These are phyloP conservation scores for Elasticomyces elasticus DNA, from an alignment of 495 filamentous ascomycete species.

Conservation along the genomic window DNA sequence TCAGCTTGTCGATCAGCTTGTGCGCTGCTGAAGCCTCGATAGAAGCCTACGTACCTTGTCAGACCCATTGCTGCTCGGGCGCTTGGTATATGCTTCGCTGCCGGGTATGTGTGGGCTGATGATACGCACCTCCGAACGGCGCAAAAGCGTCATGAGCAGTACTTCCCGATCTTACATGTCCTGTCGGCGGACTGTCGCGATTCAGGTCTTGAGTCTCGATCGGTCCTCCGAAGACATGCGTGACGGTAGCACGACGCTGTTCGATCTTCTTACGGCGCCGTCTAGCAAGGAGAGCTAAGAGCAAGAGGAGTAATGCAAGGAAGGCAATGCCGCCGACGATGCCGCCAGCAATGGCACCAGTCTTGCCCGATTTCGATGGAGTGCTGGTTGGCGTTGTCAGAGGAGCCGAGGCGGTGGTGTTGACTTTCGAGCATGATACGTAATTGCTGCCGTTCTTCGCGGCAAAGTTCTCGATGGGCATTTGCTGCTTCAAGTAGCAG, in stretches of 20 bases:
- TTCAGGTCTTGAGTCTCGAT: conserved; percentile 7
- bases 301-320: conserved; percentile 18
- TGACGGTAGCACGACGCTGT: conserved; percentile 10
- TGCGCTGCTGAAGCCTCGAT: not conserved
- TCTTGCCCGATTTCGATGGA: conserved; percentile 3
- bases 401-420: conserved; percentile 10
- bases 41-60: conserved; percentile 13
- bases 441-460: conserved; percentile 5
- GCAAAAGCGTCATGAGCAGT: conserved; percentile 16
- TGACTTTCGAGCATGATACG: conserved; percentile 14
- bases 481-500: conserved; percentile 11
- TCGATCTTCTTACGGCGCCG: conserved; percentile 17
- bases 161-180: conserved; percentile 8
- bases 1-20: conserved; percentile 8
- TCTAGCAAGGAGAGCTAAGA: conserved; percentile 13
- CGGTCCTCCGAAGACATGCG: conserved; percentile 6
- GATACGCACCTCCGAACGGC: conserved; percentile 18
- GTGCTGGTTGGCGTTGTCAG: not conserved
- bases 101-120: conserved; percentile 12
- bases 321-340: conserved; percentile 25
- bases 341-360: conserved; percentile 25
- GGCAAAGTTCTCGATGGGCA: conserved; percentile 1
- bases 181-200: not conserved
- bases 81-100: conserved; percentile 20
- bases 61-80: conserved; percentile 14